Base-by-base conservation (phyloP, 495 filamentous ascomycete species). In the Penicillium tannophilum region DNA sequence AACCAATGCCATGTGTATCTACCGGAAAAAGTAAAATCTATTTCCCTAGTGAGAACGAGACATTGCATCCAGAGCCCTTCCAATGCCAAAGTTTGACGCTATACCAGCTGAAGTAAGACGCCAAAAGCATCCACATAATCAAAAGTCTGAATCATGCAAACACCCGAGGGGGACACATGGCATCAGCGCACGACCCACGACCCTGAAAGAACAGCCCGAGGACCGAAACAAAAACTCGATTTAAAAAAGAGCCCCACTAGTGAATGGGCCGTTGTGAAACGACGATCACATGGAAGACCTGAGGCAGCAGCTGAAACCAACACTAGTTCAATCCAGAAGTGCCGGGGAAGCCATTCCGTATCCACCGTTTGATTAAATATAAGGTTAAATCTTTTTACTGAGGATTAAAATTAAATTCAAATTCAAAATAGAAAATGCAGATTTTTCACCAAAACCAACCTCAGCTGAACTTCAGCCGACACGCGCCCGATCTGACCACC, bases 391-490 rank as follows among this genome's bases (percentile, higher is more conserved):
- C 2, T 2, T 23, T 23, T 23, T 23, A 23, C 20, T 23, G 20
- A 23, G 20, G 2, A 36, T 10, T 28, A 28, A 28, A 7, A 28
- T 28, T 3, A 1, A 28, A 28, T 2, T 4, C 6, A 28, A 7
- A 28, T 28, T 28, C 28, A 28, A 28, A 28, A 28, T 28, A 28
- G 3, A 28, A 23, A 28, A 41, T 41, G 39, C 39, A 41, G 39
- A 41, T 41, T 41, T 41, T 41, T 41, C 14, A 35, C 48, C 26
- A 39, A 54, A 45, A 63, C 59, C 59, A 61, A 57, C 61, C 36
- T 45, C 61, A 70, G 67, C 67, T 70, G 67, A 68, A 67, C 58
- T 24, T 26, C 46, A 67, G 53, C 57, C 60, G 62, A 61, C 48
- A 59, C 14, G 33, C 55, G 59, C 52, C 47, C 52, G 49, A 65